Percentiles rank a stretch among this genome's conserved stretches.
phyloP scores from a whole-genome alignment of 2,329 filamentous ascomycete genomes.

The Penicillium sp. region DNA sequence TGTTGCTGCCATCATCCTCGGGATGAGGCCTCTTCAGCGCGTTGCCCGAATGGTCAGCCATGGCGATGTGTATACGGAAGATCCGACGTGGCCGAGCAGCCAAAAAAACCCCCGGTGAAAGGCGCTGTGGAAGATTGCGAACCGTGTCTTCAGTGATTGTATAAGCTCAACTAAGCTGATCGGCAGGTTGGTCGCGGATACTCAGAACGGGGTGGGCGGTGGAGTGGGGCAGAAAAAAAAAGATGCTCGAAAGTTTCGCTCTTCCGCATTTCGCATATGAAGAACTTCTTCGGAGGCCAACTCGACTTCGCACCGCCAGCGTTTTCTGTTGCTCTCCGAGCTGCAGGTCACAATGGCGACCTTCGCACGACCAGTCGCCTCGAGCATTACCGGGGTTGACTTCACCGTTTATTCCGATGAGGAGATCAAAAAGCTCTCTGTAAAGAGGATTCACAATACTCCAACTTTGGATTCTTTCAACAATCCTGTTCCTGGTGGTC shows the following conservation, averaged over 20 bases:
- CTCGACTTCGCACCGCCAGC: slow-evolving; percentile 36
- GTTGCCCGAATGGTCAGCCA: slow-evolving; percentile 50
- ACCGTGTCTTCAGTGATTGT: background rate
- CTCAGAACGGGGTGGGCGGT: slow-evolving; percentile 37
- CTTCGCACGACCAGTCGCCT: slow-evolving; percentile 74
- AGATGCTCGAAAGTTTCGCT: slow-evolving; percentile 39
- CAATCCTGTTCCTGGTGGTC: slow-evolving; percentile 84
- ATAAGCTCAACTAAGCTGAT: slow-evolving; percentile 1
- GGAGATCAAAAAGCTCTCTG: slow-evolving; percentile 87
- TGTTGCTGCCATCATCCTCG: slow-evolving; percentile 49
- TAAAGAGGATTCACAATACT: slow-evolving; percentile 90
- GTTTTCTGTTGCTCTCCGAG: slow-evolving; percentile 42
- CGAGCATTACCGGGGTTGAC: slow-evolving; percentile 81
- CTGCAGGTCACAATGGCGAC: slow-evolving; percentile 48
- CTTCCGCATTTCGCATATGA: slow-evolving; percentile 26
- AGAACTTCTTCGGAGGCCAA: slow-evolving; percentile 31
- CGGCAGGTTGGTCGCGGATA: slow-evolving; percentile 17
- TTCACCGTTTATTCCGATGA: slow-evolving; percentile 81
- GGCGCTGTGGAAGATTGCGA: background rate
- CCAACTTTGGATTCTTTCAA: slow-evolving; percentile 91
- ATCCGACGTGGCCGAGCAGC: slow-evolving; percentile 18
- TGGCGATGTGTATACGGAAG: slow-evolving; percentile 25
- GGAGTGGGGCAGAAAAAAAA: slow-evolving; percentile 42
- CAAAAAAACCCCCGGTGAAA: slow-evolving; percentile 3
- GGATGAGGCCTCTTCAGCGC: slow-evolving; percentile 55